These are phyloP conservation scores for Apiospora marii DNA, from an alignment of 2,329 filamentous ascomycete genomes.

Conservation along the genomic window DNA sequence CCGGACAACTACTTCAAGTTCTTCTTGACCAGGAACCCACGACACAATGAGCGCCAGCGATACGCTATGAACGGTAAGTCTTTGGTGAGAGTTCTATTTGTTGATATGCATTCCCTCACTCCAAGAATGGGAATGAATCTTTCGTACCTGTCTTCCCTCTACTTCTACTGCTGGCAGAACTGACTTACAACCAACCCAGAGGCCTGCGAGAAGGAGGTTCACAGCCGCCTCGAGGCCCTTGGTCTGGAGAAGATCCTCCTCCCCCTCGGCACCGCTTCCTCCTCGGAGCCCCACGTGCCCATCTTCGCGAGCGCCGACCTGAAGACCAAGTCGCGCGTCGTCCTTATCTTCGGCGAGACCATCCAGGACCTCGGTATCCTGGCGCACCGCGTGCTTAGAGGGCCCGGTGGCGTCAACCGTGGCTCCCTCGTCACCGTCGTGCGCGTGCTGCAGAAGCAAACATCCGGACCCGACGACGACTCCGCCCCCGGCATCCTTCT, in stretches of 20 bases:
- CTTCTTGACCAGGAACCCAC: constrained; percentile 75
- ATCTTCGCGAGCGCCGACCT: constrained; percentile 70
- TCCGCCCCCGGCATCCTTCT: constrained; percentile 70
- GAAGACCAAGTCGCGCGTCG: constrained; percentile 63
- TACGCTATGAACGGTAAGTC: constrained; percentile 76
- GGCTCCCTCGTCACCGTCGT: constrained; percentile 77
- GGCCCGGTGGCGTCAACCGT: constrained; percentile 69
- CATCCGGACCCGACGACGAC: constrained; percentile 40
- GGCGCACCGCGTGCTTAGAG: constrained; percentile 71
- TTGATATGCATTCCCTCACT: background rate
- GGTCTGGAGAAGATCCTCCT: constrained; percentile 69
- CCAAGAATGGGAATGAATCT: background rate
- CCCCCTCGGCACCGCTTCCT: constrained; percentile 58
- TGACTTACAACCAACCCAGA: constrained; percentile 50
- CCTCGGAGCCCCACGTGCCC: constrained; percentile 65
- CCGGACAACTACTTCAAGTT: constrained; percentile 78
- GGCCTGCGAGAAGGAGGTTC: constrained; percentile 68
- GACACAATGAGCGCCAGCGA: constrained; percentile 78
- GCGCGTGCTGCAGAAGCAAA: constrained; percentile 49
- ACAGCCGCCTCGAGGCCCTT: constrained; percentile 65
- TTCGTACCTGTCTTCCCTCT: background rate
- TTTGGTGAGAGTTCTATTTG: background rate
- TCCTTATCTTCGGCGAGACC: constrained; percentile 78
- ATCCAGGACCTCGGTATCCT: constrained; percentile 77
- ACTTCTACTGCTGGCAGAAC: background rate